Evolutionary conservation across 2,329 filamentous ascomycete species (phyloP).

Genomic region (Sclerotinia subarctica): DNA sequence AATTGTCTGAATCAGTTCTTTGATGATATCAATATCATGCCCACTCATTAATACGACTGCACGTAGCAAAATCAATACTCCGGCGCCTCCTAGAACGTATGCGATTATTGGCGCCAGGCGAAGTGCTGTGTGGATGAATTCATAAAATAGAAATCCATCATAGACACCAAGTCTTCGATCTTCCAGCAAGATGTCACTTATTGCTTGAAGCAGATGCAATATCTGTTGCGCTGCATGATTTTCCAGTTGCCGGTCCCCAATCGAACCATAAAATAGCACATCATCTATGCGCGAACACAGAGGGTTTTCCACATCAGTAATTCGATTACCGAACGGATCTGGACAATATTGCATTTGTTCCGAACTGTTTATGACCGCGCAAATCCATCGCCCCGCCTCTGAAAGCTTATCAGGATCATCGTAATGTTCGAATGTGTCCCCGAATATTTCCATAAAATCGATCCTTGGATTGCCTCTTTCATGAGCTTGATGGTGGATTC

Average conservation of each 20-base stretch:
- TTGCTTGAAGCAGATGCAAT: slow-evolving; percentile 16
- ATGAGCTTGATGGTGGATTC: slow-evolving; percentile 14
- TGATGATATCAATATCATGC: slow-evolving; percentile 8
- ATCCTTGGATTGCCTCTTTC: slow-evolving; percentile 14
- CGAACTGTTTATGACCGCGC: not conserved
- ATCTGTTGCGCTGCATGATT: slow-evolving; percentile 8
- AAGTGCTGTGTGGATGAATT: slow-evolving; percentile 15
- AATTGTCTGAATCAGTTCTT: not conserved
- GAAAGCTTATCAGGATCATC: slow-evolving; percentile 14
- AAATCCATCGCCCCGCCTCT: slow-evolving; percentile 15
- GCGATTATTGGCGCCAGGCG: slow-evolving; percentile 11
- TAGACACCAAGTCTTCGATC: slow-evolving; percentile 2
- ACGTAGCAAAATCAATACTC: slow-evolving; percentile 16
- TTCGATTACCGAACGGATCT: not conserved
- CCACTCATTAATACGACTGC: slow-evolving; percentile 18
- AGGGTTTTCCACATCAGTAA: not conserved
- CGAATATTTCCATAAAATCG: slow-evolving; percentile 9
- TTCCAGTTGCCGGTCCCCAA: slow-evolving; percentile 3
- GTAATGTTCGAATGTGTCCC: slow-evolving; percentile 7
- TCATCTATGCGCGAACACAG: not conserved
- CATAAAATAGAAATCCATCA: not conserved
- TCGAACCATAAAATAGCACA: not conserved
- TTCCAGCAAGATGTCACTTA: slow-evolving; percentile 13
- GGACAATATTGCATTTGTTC: not conserved
- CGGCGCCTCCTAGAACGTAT: slow-evolving; percentile 1